These are phyloP conservation scores for Pestalotiopsis sp. DNA, from an alignment of 2,329 filamentous ascomycete species.

Conservation along the genomic window DNA sequence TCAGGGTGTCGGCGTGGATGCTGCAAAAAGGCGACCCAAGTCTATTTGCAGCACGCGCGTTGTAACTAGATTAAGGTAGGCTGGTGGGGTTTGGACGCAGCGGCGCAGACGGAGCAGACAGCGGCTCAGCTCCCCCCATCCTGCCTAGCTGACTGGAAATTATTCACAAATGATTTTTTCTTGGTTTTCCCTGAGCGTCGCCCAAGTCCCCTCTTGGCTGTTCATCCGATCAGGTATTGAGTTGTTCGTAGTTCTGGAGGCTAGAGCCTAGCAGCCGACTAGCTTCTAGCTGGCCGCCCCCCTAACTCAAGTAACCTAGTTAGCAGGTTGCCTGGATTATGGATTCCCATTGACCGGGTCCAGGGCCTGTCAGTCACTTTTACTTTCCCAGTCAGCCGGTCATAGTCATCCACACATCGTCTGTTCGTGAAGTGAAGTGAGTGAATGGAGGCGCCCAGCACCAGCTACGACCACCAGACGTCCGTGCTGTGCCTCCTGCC, in stretches of 20 bases:
- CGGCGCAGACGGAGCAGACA: neutral
- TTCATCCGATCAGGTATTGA: neutral
- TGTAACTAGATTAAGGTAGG: constrained; percentile 9
- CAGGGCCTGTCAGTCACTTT: neutral
- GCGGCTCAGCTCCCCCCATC: neutral
- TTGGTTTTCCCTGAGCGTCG: neutral
- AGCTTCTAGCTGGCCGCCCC: too few relatives aligned
- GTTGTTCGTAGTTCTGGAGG: neutral
- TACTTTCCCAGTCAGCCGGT: neutral
- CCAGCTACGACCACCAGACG: neutral
- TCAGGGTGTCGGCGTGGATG: neutral
- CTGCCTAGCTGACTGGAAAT: neutral
- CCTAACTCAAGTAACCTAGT: neutral
- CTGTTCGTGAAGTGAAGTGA: too few relatives aligned
- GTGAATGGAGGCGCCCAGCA: neutral
- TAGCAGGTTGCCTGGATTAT: neutral
- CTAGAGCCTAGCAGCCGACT: too few relatives aligned
- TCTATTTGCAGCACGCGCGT: constrained; percentile 8
- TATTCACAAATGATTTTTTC: neutral
- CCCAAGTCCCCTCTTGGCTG: neutral
- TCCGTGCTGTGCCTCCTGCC: constrained; percentile 15
- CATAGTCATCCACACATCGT: constrained; percentile 1
- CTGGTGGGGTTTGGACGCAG: neutral
- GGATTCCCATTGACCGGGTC: neutral
- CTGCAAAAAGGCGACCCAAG: neutral